phyloP scores from a whole-genome alignment of 805 yeast species.

The Candida qinlingensis region DNA sequence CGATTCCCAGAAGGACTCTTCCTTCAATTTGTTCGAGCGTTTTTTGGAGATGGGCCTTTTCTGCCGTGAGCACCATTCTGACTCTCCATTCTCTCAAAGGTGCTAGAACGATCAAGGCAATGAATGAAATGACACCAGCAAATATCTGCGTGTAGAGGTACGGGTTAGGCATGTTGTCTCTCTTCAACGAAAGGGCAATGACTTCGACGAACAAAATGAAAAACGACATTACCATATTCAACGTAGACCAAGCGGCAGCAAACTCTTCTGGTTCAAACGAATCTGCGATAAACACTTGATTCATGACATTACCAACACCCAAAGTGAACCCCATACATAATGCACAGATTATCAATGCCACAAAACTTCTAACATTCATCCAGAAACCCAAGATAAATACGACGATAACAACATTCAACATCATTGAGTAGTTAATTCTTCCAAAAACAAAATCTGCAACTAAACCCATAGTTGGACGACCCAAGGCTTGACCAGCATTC shows the following conservation, averaged over 20 bases:
- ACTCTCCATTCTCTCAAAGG: conserved; percentile 48
- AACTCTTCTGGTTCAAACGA: conserved; percentile 32
- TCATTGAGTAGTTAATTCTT: conserved; percentile 38
- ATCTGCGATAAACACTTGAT: conserved; percentile 37
- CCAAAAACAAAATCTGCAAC: conserved; percentile 40
- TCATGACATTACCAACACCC: conserved; percentile 42
- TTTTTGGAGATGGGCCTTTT: not conserved
- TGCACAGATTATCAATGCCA: conserved; percentile 35
- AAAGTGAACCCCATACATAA: conserved; percentile 38
- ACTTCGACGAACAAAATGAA: conserved; percentile 46
- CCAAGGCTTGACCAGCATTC: conserved; percentile 43
- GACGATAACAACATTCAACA: conserved; percentile 29
- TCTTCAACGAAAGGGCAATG: conserved; percentile 45
- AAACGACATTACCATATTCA: conserved; percentile 29
- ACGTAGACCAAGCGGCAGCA: conserved; percentile 35
- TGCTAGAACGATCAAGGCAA: conserved; percentile 36
- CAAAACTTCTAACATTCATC: conserved; percentile 37
- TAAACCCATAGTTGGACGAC: conserved; percentile 45
- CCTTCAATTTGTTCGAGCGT: not conserved
- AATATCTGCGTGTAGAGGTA: conserved; percentile 55
- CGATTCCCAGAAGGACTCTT: not conserved
- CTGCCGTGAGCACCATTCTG: not conserved
- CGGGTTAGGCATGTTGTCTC: conserved; percentile 30
- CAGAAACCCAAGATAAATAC: conserved; percentile 41
- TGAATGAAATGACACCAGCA: conserved; percentile 44